Evolutionary conservation across 2,329 filamentous ascomycete species (phyloP), one percentile per base, ranked within the genome.

Genomic region (Trichoderma gracile): DNA sequence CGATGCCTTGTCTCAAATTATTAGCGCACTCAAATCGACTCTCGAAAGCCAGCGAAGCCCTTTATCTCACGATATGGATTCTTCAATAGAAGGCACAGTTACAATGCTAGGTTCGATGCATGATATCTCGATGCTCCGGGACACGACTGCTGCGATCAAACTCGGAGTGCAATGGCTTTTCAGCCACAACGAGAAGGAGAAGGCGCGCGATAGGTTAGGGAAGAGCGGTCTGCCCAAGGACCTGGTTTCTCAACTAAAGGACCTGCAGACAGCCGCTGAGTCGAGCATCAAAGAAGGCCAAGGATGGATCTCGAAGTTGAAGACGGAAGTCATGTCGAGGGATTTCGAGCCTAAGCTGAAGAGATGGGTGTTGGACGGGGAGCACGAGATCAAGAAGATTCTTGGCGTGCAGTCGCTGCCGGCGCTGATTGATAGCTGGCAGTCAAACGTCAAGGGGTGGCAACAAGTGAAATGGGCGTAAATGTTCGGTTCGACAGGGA

Each of bases 171-270:
- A 73, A 30, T 78, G 79, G 74, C 71, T 79, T 3, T 62, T 76
- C 2, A 53, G 67, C 1, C 75, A 75, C 53, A 76, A 77, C 52
- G 76, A 78, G n/a, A 73, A 73, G 5, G 75, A 78, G 61, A 79
- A 76, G 65, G 76, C 78, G 50, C 72, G 76, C 5, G 78, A 79
- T 53, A 71, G 75, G 6, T 79, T 76, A 0, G 77, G 77, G 1
- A 75, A 74, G 66, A 78, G 73, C 53, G 73, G 71, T 12, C 68
- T 79, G 10, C 73, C 76, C 2, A 79, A 78, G 47, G 78, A 79
- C 1, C 70, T 76, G 1, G 67, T 76, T 12, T 30, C 72, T 1
- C 71, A 74, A 25, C 65, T 77, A 12, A 80, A 78, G 69, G 67
- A 67, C 1, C 64, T 80, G 42, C 73, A 74, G 8, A 42, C 66